These are phyloP conservation scores for Dactylellina leptospora DNA, from an alignment of 2,329 filamentous ascomycete genomes.

Conservation along the genomic window DNA sequence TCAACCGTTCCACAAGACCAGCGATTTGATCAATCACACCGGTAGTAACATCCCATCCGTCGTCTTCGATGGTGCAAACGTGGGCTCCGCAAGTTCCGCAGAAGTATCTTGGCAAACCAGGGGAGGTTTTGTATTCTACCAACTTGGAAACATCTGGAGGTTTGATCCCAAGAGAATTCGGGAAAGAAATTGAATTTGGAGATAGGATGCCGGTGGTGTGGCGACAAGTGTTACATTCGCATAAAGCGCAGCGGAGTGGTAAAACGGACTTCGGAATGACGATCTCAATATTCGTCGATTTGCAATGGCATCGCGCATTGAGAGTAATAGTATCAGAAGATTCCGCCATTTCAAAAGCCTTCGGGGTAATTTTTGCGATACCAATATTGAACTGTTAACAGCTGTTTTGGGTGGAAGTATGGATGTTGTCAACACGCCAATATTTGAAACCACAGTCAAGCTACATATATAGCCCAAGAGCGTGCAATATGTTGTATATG, in stretches of 20 bases:
- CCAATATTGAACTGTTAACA: background rate
- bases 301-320: conserved; percentile 39
- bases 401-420: too few relatives aligned
- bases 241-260: conserved; percentile 29
- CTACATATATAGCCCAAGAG: too few relatives aligned
- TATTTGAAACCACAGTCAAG: too few relatives aligned
- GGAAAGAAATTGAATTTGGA: conserved; percentile 15
- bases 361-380: background rate
- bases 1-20: conserved; percentile 20
- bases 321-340: conserved; percentile 18
- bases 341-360: conserved; percentile 1
- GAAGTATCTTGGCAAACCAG: conserved; percentile 20
- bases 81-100: conserved; percentile 40
- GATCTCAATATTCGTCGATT: conserved; percentile 34
- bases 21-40: conserved; percentile 20
- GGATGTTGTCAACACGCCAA: too few relatives aligned
- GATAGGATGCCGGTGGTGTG: conserved; percentile 24
- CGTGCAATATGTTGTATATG: background rate
- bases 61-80: conserved; percentile 21
- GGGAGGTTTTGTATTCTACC: conserved; percentile 26
- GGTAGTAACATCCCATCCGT: conserved; percentile 28
- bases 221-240: conserved; percentile 42
- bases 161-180: conserved; percentile 4
- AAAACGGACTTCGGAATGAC: conserved; percentile 26
- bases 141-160: conserved; percentile 32